Evolutionary conservation across 2,329 filamentous ascomycete genomes (phyloP).

Genomic region (Leptodontidium sp.): DNA sequence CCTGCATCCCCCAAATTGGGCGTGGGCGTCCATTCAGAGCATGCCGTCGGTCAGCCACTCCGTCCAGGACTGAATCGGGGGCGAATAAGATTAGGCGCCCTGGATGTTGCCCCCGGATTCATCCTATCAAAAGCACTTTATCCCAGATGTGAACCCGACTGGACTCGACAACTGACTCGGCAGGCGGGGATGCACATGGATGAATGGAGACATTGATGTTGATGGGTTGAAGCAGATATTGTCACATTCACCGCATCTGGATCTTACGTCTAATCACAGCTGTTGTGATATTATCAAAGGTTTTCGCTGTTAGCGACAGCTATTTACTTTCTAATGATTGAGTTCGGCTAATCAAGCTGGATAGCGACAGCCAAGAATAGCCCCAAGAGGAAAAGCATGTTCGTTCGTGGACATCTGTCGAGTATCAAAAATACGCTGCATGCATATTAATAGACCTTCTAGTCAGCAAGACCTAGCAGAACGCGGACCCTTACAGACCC

Average conservation of each 20-base stretch:
- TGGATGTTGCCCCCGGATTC: conserved; percentile 28
- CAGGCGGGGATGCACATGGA: background rate
- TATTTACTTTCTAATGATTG: background rate
- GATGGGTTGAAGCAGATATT: background rate
- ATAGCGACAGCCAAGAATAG: background rate
- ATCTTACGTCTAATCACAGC: background rate
- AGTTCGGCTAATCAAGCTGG: background rate
- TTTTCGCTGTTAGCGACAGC: background rate
- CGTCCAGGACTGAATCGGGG: conserved; percentile 17
- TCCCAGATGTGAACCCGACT: conserved; percentile 20
- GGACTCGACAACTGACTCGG: conserved; percentile 3
- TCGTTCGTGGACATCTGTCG: background rate
- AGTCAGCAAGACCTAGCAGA: conserved; percentile 3
- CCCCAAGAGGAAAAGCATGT: background rate
- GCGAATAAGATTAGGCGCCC: conserved; percentile 40
- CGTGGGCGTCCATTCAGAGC: conserved; percentile 28
- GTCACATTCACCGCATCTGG: background rate
- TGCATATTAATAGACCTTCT: conserved; percentile 6
- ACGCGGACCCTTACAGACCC: conserved; percentile 3
- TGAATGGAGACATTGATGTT: background rate
- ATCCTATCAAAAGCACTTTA: conserved; percentile 35
- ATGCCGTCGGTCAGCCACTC: conserved; percentile 31
- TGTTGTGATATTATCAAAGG: too few relatives aligned
- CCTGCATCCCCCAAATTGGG: conserved; percentile 29
- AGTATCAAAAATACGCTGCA: background rate